phyloP scores from a whole-genome alignment of 2,329 filamentous ascomycete genomes.

The Pseudogymnoascus sp. region DNA sequence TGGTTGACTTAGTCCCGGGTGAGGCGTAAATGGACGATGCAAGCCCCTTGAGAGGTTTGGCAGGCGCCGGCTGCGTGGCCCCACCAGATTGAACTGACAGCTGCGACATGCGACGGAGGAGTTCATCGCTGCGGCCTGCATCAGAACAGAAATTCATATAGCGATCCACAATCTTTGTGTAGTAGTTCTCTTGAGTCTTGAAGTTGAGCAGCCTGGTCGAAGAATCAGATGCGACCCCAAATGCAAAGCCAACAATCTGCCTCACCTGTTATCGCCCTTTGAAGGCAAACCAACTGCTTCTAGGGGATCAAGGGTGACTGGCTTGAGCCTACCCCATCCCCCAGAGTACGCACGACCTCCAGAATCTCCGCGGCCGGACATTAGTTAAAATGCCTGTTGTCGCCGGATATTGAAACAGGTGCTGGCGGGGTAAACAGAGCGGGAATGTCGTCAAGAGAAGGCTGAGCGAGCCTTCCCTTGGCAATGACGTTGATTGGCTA shows the following conservation, averaged over 20 bases:
- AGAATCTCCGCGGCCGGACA: slow-evolving; percentile 15
- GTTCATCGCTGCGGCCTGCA: slow-evolving; percentile 60
- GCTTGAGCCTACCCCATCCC: slow-evolving; percentile 65
- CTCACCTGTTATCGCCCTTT: slow-evolving; percentile 77
- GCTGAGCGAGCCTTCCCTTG: not conserved
- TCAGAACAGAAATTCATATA: slow-evolving; percentile 85
- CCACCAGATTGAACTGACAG: slow-evolving; percentile 34
- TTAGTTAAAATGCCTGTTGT: slow-evolving; percentile 2
- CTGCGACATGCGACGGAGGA: slow-evolving; percentile 67
- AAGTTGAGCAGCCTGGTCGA: slow-evolving; percentile 56
- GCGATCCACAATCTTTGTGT: slow-evolving; percentile 75
- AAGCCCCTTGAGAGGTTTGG: not conserved
- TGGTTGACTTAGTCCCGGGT: not conserved
- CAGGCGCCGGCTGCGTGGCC: not conserved
- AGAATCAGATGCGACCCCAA: slow-evolving; percentile 2
- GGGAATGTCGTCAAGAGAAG: slow-evolving; percentile 6
- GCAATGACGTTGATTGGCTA: not conserved
- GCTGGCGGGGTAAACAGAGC: slow-evolving; percentile 1
- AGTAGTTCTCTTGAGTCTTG: slow-evolving; percentile 78
- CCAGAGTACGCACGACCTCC: slow-evolving; percentile 32
- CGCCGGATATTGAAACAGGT: not conserved
- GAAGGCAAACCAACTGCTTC: slow-evolving; percentile 79
- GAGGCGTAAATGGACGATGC: slow-evolving; percentile 10
- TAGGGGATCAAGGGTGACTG: slow-evolving; percentile 65
- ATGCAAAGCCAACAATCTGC: not conserved